Evolutionary conservation across 768 basidiomycete species (phyloP), one percentile per base, ranked within the genome.

Genomic region (Sistotremastrum suecicum): DNA sequence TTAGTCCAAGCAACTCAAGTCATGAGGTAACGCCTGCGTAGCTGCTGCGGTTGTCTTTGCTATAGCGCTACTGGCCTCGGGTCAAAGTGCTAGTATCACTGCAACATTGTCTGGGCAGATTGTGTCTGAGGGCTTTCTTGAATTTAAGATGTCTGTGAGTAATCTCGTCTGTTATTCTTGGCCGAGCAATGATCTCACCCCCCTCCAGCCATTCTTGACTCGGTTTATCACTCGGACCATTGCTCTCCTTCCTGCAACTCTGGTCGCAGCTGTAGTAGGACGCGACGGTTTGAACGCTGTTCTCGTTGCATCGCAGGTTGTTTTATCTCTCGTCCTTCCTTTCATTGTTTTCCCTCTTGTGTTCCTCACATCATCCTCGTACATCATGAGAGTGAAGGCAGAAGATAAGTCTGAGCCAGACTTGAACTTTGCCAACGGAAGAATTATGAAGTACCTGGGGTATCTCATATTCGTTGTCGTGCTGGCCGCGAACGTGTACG

Each of bases 71-170:
- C 71, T 97, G 8, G 77, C 80, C 34, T 69, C 88, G 2, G 91
- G 92, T 2, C 90, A 95, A 69, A 85, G 85, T 51, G 85, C 92
- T 0, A 84, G 83, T 5, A 73, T 95, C 42, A 82, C 94, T 3
- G 90, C 87, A 7, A 95, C 89, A 0, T 72, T 94, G 8, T 82
- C 87, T 1, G 90, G 90, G 0, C 91, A 95, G 61, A 81, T 86
- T 20, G 81, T 97, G 36, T 80, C 79, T 0, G 90, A 95, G 61
- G 90, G 91, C 0, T 90, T 91, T 61, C 69, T 94, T 45, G 76
- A 75, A 44, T 94, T 89, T 89, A 72, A 76, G 40, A 74, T 88
- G 34, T 83, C 85, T 51, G 83, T 84, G 56, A 40, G 56, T 51
- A 33, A 28, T 37, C 35, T 8, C 39, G 3, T 34, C 11, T 28